Evolutionary conservation across 495 filamentous ascomycete genomes (phyloP).

Genomic region (Wilcoxina mikolae): DNA sequence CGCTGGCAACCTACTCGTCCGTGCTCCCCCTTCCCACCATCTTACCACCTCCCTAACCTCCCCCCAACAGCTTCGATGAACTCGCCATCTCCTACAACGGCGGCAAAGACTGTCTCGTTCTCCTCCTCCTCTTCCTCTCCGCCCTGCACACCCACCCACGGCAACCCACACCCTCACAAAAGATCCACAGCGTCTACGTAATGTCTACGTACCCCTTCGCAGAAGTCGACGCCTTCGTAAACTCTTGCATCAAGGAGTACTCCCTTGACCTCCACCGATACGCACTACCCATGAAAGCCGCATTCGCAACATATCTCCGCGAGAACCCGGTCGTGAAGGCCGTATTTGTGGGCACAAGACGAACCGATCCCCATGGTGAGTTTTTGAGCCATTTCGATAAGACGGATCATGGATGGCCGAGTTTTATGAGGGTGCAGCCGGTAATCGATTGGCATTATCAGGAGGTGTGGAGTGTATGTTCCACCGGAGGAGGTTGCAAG

Average conservation of each 20-base stretch:
- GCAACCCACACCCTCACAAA: slow-evolving; percentile 15
- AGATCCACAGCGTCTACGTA: slow-evolving; percentile 76
- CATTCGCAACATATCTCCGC: slow-evolving; percentile 61
- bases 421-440: slow-evolving; percentile 84
- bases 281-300: slow-evolving; percentile 58
- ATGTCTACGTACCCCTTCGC: slow-evolving; percentile 63
- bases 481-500: slow-evolving; percentile 3
- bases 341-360: slow-evolving; percentile 80
- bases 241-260: slow-evolving; percentile 46
- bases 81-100: slow-evolving; percentile 92
- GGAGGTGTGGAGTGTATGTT: slow-evolving; percentile 76
- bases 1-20: slow-evolving; percentile 56
- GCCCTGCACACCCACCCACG: slow-evolving; percentile 35
- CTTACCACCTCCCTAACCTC: not conserved
- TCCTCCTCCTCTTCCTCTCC: slow-evolving; percentile 76
- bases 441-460: slow-evolving; percentile 96
- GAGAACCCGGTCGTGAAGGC: slow-evolving; percentile 52
- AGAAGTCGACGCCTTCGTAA: slow-evolving; percentile 74
- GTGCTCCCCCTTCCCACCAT: slow-evolving; percentile 11
- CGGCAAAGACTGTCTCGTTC: slow-evolving; percentile 92
- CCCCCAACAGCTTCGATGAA: slow-evolving; percentile 45
- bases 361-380: slow-evolving; percentile 84
- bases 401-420: slow-evolving; percentile 82
- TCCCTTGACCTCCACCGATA: slow-evolving; percentile 64
- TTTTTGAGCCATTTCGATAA: slow-evolving; percentile 61